Evolutionary conservation across 2,329 filamentous ascomycete genomes (phyloP).

Genomic region (Orbilia javanica): DNA sequence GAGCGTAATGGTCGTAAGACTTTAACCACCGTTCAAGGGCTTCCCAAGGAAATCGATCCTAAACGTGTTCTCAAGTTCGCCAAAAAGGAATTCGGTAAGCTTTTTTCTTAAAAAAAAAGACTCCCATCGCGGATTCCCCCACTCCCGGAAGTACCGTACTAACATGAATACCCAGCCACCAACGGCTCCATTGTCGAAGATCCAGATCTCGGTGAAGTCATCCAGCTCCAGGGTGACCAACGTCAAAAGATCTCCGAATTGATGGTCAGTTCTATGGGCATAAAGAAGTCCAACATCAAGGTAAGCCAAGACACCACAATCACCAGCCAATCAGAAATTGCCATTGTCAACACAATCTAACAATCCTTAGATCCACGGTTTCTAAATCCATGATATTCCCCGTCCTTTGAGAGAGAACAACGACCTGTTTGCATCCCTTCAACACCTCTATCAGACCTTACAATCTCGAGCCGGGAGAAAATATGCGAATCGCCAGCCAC

Average conservation of each 20-base stretch:
- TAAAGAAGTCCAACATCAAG: constrained; percentile 33
- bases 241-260: constrained; percentile 99
- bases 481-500: constrained; percentile 24
- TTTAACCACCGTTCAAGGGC: constrained; percentile 98
- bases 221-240: constrained; percentile 99
- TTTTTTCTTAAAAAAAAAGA: neutral
- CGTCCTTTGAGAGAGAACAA: constrained; percentile 39
- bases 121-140: neutral
- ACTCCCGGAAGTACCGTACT: constrained; percentile 40
- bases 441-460: constrained; percentile 36
- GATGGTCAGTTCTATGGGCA: constrained; percentile 13
- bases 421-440: constrained; percentile 49
- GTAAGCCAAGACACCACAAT: neutral
- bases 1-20: constrained; percentile 99
- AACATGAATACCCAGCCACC: constrained; percentile 75
- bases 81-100: constrained; percentile 97
- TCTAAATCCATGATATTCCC: constrained; percentile 42
- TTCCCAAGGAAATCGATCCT: constrained; percentile 98
- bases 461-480: constrained; percentile 17
- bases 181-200: constrained; percentile 99
- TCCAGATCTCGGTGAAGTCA: constrained; percentile 97
- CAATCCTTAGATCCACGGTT: constrained; percentile 42
- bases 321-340: neutral
- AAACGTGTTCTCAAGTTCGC: constrained; percentile 99
- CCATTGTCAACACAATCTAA: constrained; percentile 5